phyloP scores from a whole-genome alignment of 2,329 filamentous ascomycete species.

The Aureobasidium musti region DNA sequence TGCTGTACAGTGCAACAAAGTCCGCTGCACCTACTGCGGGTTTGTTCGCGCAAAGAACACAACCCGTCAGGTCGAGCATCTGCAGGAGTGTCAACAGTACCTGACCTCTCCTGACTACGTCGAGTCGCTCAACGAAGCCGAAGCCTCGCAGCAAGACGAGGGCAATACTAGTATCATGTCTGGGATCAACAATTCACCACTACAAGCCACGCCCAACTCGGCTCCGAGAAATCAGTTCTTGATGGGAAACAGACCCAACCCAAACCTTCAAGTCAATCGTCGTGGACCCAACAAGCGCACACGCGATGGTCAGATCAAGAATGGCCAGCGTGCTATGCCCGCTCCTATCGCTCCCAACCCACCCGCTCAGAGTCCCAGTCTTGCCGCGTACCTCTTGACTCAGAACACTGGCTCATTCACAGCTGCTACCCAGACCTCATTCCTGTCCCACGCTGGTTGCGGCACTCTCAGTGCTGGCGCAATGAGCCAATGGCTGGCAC shows the following conservation, averaged over 20 bases:
- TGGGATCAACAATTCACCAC: constrained; percentile 4
- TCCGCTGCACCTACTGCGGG: constrained; percentile 53
- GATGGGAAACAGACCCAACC: constrained; percentile 50
- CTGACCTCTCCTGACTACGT: constrained; percentile 45
- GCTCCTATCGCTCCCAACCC: constrained; percentile 32
- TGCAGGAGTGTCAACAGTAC: constrained; percentile 50
- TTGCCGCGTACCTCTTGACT: constrained; percentile 61
- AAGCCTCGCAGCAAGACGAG: not conserved
- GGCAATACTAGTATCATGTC: constrained; percentile 12
- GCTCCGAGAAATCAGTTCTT: constrained; percentile 31
- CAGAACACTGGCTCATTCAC: constrained; percentile 52
- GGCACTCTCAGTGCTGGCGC: constrained; percentile 60
- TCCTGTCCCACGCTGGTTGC: constrained; percentile 65
- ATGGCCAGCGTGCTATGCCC: constrained; percentile 29
- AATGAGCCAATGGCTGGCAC: constrained; percentile 68
- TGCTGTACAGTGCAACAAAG: constrained; percentile 48
- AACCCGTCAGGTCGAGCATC: constrained; percentile 54
- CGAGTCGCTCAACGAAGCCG: constrained; percentile 18
- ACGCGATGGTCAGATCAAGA: constrained; percentile 41
- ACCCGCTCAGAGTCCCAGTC: constrained; percentile 45
- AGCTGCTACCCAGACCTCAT: constrained; percentile 64
- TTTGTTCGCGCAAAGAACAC: constrained; percentile 55
- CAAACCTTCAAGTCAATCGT: constrained; percentile 50
- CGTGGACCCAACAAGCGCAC: constrained; percentile 46
- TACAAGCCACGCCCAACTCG: constrained; percentile 31